These are phyloP conservation scores for Dendrobium nobile DNA, from an alignment of 106 monocot genomes.

Conservation along the genomic window DNA sequence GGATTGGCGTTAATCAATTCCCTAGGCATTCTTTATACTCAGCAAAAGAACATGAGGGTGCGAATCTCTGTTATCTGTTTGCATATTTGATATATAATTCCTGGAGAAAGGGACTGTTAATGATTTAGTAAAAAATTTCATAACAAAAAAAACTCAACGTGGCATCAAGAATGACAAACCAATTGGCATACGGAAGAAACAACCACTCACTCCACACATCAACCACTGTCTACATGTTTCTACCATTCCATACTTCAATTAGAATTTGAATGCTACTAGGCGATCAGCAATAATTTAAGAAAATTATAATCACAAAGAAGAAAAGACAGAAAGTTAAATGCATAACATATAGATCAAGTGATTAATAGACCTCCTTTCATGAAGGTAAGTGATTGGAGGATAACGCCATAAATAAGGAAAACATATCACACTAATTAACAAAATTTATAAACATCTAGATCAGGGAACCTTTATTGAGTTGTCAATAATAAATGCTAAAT, in stretches of 20 bases:
- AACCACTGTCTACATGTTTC: background rate
- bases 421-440: background rate
- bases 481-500: background rate
- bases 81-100: background rate
- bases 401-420: background rate
- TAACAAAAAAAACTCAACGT: background rate
- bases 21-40: conserved; percentile 1
- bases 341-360: background rate
- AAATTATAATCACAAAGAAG: background rate
- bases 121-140: background rate
- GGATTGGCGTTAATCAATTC: conserved; percentile 68
- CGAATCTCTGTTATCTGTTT: too few relatives aligned
- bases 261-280: background rate
- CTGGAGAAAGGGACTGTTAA: background rate
- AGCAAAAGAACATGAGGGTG: background rate
- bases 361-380: background rate
- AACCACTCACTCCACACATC: background rate
- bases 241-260: background rate
- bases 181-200: background rate
- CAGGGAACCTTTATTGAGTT: background rate
- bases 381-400: background rate
- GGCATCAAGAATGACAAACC: background rate
- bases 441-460: background rate
- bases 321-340: background rate
- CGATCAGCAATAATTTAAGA: background rate